Evolutionary conservation across 768 basidiomycete species (phyloP).

Genomic region (Xerocomellus dryophilus): DNA sequence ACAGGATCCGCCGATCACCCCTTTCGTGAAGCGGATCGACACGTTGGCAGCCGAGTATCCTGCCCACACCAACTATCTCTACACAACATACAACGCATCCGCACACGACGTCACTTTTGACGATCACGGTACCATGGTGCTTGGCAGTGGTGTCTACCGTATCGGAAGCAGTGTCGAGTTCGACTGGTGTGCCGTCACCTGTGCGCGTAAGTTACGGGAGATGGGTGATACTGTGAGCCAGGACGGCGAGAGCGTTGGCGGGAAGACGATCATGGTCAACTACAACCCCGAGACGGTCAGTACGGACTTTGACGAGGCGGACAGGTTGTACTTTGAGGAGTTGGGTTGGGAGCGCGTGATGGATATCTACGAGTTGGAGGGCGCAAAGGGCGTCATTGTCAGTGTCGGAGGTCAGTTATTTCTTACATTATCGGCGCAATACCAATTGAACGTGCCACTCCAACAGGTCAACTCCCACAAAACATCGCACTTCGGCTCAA

Average conservation of each 20-base stretch:
- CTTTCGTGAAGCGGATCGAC: conserved; percentile 99
- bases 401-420: conserved; percentile 82
- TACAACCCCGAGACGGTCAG: conserved; percentile 99
- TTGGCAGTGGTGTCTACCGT: conserved; percentile 96
- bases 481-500: conserved; percentile 97
- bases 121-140: conserved; percentile 98
- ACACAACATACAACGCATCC: conserved; percentile 97
- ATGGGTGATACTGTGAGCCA: conserved; percentile 52
- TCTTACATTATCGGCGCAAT: background rate
- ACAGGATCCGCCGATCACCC: conserved; percentile 67
- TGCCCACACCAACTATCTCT: conserved; percentile 98
- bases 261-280: conserved; percentile 98
- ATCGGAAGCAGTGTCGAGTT: conserved; percentile 99
- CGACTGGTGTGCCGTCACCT: conserved; percentile 99
- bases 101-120: conserved; percentile 94
- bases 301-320: conserved; percentile 99
- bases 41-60: conserved; percentile 98
- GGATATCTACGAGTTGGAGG: conserved; percentile 98
- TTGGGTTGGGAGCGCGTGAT: conserved; percentile 97
- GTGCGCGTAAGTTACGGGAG: conserved; percentile 85
- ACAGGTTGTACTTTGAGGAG: conserved; percentile 97
- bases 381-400: conserved; percentile 90
- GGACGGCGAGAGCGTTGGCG: conserved; percentile 30
- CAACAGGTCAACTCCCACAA: conserved; percentile 91
- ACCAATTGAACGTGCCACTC: background rate